phyloP scores from a whole-genome alignment of 2,329 filamentous ascomycete species.

The Reticulascus tulasneorum region DNA sequence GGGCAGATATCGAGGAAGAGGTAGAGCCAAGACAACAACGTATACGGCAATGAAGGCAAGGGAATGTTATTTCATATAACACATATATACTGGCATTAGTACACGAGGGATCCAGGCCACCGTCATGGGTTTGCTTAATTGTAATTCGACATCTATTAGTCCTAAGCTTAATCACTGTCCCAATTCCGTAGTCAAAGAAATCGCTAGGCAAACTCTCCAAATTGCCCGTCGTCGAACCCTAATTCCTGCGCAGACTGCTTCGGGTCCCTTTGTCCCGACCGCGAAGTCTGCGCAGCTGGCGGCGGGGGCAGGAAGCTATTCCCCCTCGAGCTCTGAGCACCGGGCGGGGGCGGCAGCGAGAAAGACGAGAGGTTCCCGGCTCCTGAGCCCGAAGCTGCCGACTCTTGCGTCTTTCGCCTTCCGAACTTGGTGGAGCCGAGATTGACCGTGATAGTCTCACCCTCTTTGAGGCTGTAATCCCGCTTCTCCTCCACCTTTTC shows the following conservation, averaged over 20 bases:
- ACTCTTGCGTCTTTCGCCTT: constrained; percentile 31
- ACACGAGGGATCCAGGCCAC: too few species aligned
- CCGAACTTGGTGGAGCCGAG: constrained; percentile 55
- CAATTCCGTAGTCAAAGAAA: too few species aligned
- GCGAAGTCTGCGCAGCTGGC: constrained; percentile 58
- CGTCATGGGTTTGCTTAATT: too few species aligned
- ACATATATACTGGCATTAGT: too few species aligned
- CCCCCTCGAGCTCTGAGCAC: constrained; percentile 25
- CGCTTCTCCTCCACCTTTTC: constrained; percentile 45
- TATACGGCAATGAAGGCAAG: not conserved
- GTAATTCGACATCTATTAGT: too few species aligned
- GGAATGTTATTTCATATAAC: too few species aligned
- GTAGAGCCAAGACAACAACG: not conserved
- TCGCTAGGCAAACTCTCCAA: constrained; percentile 75
- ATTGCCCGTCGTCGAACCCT: constrained; percentile 84
- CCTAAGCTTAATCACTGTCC: too few species aligned
- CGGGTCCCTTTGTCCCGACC: constrained; percentile 54
- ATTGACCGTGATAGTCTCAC: constrained; percentile 83
- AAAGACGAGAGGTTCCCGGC: constrained; percentile 56
- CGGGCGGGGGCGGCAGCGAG: constrained; percentile 69
- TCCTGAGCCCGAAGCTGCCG: constrained; percentile 22
- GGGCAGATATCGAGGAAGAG: constrained; percentile 17
- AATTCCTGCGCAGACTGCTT: constrained; percentile 58
- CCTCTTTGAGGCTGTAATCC: constrained; percentile 84
- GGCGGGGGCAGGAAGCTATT: constrained; percentile 55